These are phyloP conservation scores for Colletotrichum tamarilloi DNA, from an alignment of 2,329 filamentous ascomycete genomes.

Conservation along the genomic window DNA sequence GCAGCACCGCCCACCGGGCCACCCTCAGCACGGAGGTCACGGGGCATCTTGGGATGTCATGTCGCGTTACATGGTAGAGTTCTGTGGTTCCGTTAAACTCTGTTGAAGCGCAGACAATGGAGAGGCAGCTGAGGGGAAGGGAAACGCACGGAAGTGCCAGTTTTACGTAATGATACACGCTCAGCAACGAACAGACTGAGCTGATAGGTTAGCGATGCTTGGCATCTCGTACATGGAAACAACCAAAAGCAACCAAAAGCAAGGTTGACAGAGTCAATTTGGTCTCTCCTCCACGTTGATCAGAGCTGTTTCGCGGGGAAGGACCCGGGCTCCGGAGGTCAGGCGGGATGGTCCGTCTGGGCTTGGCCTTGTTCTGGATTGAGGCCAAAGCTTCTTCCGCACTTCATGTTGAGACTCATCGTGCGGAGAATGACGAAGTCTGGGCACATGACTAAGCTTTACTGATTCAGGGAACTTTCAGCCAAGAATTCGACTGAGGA, in stretches of 20 bases:
- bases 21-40: slow-evolving; percentile 10
- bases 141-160: slow-evolving; percentile 29
- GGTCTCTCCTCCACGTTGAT: neutral
- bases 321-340: slow-evolving; percentile 29
- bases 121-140: slow-evolving; percentile 12
- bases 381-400: neutral
- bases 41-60: slow-evolving; percentile 17
- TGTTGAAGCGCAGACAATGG: neutral
- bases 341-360: slow-evolving; percentile 28
- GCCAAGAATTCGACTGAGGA: too few species aligned
- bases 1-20: neutral
- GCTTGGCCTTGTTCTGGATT: neutral
- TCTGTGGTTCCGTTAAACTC: slow-evolving; percentile 15
- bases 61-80: slow-evolving; percentile 8
- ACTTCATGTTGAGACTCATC: neutral
- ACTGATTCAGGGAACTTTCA: too few species aligned
- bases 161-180: slow-evolving; percentile 35
- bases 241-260: neutral
- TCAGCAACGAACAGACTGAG: neutral
- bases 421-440: neutral
- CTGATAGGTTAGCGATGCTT: slow-evolving; percentile 23
- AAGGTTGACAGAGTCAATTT: slow-evolving; percentile 10
- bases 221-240: slow-evolving; percentile 32
- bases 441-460: neutral
- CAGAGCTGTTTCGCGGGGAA: slow-evolving; percentile 16